Evolutionary conservation across 228 moss, liverwort and hornwort genomes (phyloP), one percentile per base, ranked within the genome.

Genomic region (Sphagnum fallax): DNA sequence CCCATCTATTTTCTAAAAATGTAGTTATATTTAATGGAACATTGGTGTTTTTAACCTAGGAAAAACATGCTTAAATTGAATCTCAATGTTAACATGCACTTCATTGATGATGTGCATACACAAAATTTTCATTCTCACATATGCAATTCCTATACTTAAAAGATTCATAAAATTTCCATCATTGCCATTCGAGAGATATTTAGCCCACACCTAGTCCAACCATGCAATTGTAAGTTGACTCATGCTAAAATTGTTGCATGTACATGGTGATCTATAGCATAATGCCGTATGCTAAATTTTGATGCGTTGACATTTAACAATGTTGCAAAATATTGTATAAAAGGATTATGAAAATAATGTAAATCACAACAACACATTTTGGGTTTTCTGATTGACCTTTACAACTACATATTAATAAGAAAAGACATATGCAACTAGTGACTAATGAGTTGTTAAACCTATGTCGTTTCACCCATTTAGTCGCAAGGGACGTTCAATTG

Each of bases 151-250:
- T 76, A 90, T 75, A 50, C 84, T 97, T 64, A 97, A 63, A 4
- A 93, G 91, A 87, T 97, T 93, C 97, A 97, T 93, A 7, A 97
- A 77, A 66, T 93, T 93, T 5, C 97, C 97, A 65, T 97, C 97
- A 71, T 79, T 91, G 63, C 76, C 84, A 53, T 71, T 76, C 5
- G 93, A 93, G 58, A 93, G 91, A 74, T 83, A 93, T 63, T 98
- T 93, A 75, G 91, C 97, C 97, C 97, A 98, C 6, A 81, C 70
- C 97, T 93, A 93, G 48, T 32, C 32, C 90, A 84, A 15, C 97
- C 97, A 65, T 89, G 83, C 71, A 93, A 77, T 62, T 88, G 73
- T 13, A 98, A 81, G 79, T 98, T 98, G 65, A 87, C 85, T 51
- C 32, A 32, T 87, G 79, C 75, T 98, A 87, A 75, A 98, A 93